Evolutionary conservation across 345 rosid species (phyloP), one percentile per base, ranked within the genome.

Genomic region (Hirschfeldia incana): DNA sequence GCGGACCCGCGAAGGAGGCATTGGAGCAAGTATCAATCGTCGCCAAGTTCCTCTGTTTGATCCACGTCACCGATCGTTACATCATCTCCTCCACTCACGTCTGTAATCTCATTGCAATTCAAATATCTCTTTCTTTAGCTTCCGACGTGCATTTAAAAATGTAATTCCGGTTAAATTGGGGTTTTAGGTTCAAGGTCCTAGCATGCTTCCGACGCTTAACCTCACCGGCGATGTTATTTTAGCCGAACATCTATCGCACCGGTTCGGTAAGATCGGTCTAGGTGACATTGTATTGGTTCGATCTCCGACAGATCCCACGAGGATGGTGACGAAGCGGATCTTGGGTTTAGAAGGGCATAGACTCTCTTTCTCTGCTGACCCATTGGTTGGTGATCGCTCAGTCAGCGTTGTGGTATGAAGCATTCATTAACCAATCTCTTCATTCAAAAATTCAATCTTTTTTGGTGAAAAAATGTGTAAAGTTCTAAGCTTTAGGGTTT

Each of bases 161-260:
- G 21, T 21, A 21, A 21, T 21, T 21, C 21, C 21, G 8, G 53
- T 44, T 28, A 0, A 67, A 46, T 37, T 59, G 53, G 39, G 71
- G 63, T 42, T 81, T 76, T 87, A 91, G 97, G 94, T 88, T 51
- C 85, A 81, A 49, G 97, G 94, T 3, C 88, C 91, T 3, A 92
- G 97, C 76, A 92, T 92, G 97, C 87, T 92, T 55, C 97, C 97
- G 26, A 90, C 97, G 33, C 84, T 92, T 78, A 90, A 90, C 75
- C 79, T 86, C 5, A 76, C 87, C 1, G 97, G 97, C 2, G 97
- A 92, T 78, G 89, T 92, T 15, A 67, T 92, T 26, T 60, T 90
- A 8, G 83, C 89, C 3, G 97, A 92, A 64, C 86, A 82, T 80
- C 39, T 89, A 55, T 90, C 98, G 2, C 96, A 87, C 72, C 83